A percentile compares a stretch with the other conserved stretches of the same genome.
Evolutionary conservation across 1,139 yeast genomes (phyloP).

Genomic region (Suhomyces wounanorum): DNA sequence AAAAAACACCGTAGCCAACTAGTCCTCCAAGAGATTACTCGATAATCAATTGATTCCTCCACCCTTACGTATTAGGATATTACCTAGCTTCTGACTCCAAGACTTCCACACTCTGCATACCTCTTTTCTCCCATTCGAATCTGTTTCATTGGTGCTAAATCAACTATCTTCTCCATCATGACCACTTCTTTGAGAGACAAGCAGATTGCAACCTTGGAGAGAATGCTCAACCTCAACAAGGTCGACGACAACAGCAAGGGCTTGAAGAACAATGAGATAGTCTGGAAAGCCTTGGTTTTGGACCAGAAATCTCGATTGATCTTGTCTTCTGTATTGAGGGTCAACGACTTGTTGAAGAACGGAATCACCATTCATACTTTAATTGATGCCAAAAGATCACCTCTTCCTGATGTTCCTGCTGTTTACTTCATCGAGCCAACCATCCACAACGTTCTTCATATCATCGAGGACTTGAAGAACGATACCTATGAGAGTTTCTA

Average conservation of each 20-base stretch:
- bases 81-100: background rate
- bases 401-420: constrained; percentile 91
- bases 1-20: constrained; percentile 8
- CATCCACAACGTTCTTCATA: constrained; percentile 63
- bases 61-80: background rate
- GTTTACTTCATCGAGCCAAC: constrained; percentile 92
- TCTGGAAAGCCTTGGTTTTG: constrained; percentile 92
- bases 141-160: background rate
- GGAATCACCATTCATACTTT: constrained; percentile 90
- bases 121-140: background rate
- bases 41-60: background rate
- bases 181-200: constrained; percentile 30
- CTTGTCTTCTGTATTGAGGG: constrained; percentile 84
- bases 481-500: constrained; percentile 80
- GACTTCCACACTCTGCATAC: background rate
- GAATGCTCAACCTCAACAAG: constrained; percentile 79
- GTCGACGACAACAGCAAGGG: constrained; percentile 55
- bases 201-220: constrained; percentile 62
- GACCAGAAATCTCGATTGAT: constrained; percentile 82
- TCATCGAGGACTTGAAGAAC: constrained; percentile 68
- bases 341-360: constrained; percentile 82
- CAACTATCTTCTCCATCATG: background rate
- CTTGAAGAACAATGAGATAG: constrained; percentile 56
- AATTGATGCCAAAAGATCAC: constrained; percentile 66
- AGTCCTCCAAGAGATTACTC: background rate